phyloP scores from a whole-genome alignment of 768 basidiomycete genomes.

The Rhodocollybia butyracea region DNA sequence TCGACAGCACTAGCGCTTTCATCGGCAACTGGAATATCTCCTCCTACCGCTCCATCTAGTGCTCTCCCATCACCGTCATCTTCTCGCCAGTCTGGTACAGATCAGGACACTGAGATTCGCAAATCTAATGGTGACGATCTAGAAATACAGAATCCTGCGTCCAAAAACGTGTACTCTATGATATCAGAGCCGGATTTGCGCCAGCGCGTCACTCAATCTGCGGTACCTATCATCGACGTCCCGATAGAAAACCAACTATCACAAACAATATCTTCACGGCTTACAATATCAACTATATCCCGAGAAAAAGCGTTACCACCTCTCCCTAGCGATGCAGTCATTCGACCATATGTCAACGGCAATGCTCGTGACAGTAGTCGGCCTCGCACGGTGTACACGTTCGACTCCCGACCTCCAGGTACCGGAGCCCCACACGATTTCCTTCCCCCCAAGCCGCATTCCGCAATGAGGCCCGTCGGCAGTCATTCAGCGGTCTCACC shows the following conservation, averaged over 20 bases:
- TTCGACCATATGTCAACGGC: slow-evolving; percentile 30
- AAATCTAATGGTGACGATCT: no score
- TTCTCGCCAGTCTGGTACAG: slow-evolving; percentile 59
- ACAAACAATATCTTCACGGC: slow-evolving; percentile 13
- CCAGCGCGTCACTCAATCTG: slow-evolving; percentile 32
- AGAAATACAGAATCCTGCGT: slow-evolving; percentile 33
- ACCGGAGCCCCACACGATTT: slow-evolving; percentile 47
- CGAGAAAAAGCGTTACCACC: slow-evolving; percentile 80
- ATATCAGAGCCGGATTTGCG: slow-evolving; percentile 66
- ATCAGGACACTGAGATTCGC: slow-evolving; percentile 48
- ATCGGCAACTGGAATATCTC: slow-evolving; percentile 59
- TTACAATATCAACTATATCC: slow-evolving; percentile 25
- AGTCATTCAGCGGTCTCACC: slow-evolving; percentile 71
- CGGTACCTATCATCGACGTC: slow-evolving; percentile 3
- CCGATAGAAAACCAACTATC: slow-evolving; percentile 13
- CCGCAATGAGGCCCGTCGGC: slow-evolving; percentile 59
- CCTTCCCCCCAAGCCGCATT: slow-evolving; percentile 64
- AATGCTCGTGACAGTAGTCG: slow-evolving; percentile 36
- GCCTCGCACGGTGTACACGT: slow-evolving; percentile 64
- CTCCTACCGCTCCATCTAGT: slow-evolving; percentile 74
- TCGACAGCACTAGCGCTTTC: slow-evolving; percentile 47
- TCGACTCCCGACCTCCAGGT: slow-evolving; percentile 51
- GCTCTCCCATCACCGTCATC: slow-evolving; percentile 73
- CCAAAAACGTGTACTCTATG: slow-evolving; percentile 45
- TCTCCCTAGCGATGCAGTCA: slow-evolving; percentile 52